A percentile compares a stretch with the other conserved stretches of the same genome.
These are phyloP conservation scores for Fusarium brevicatenulatum DNA, from an alignment of 2,329 filamentous ascomycete genomes.

Conservation along the genomic window DNA sequence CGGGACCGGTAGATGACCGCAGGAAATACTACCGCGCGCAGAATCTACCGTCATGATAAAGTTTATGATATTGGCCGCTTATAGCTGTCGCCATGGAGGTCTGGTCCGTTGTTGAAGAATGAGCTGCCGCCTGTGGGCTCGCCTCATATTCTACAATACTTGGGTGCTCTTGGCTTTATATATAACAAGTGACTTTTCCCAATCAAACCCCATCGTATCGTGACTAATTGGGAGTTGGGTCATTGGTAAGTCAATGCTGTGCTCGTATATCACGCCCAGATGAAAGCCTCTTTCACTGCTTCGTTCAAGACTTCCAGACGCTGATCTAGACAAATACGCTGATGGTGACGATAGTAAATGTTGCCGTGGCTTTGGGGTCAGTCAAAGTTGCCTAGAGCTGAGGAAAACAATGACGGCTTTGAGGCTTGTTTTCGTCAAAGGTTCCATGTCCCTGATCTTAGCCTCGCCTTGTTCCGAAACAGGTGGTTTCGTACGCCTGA, in stretches of 20 bases:
- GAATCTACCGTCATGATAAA: accelerated
- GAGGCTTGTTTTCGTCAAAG: neutral
- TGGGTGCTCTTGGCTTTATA: neutral
- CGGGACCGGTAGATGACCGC: too few relatives aligned
- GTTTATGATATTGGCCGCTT: neutral
- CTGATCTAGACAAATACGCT: neutral
- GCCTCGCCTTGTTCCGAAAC: too few relatives aligned
- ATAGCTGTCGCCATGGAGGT: neutral
- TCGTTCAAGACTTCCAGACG: neutral
- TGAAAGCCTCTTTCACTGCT: accelerated
- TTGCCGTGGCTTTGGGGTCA: neutral
- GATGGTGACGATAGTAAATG: neutral
- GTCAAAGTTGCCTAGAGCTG: neutral
- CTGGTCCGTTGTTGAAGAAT: neutral
- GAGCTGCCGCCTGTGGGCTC: too few relatives aligned
- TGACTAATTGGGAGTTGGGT: accelerated
- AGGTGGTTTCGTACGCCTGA: too few relatives aligned
- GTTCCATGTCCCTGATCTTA: neutral
- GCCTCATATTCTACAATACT: neutral
- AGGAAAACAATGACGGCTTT: neutral
- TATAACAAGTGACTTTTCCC: neutral
- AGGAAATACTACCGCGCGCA: too few relatives aligned
- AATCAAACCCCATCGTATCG: neutral
- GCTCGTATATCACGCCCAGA: neutral
- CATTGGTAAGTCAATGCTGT: neutral